These are phyloP conservation scores for Cladosporium cucumerinum DNA, from an alignment of 2,329 filamentous ascomycete species.

Conservation along the genomic window DNA sequence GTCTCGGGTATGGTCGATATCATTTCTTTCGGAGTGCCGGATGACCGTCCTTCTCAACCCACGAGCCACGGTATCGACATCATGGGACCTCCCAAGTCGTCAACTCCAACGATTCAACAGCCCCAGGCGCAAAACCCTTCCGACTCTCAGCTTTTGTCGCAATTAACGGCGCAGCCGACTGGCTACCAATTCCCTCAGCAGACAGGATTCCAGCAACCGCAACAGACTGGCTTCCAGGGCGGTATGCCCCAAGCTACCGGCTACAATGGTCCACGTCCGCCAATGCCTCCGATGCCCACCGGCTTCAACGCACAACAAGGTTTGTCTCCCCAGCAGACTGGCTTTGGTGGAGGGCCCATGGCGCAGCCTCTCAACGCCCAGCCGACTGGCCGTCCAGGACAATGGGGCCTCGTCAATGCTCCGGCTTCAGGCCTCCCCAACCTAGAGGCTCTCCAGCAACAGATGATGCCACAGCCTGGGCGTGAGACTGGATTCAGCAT, in stretches of 20 bases:
- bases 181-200: slow-evolving; percentile 56
- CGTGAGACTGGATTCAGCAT: slow-evolving; percentile 86
- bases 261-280: slow-evolving; percentile 74
- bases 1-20: slow-evolving; percentile 99
- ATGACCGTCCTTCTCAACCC: slow-evolving; percentile 53
- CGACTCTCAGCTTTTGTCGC: slow-evolving; percentile 59
- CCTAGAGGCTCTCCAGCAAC: slow-evolving; percentile 84
- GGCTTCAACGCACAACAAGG: slow-evolving; percentile 60
- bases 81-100: slow-evolving; percentile 47
- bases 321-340: slow-evolving; percentile 60
- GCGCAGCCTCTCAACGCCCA: slow-evolving; percentile 75
- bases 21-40: slow-evolving; percentile 87
- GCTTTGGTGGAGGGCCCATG: slow-evolving; percentile 58
- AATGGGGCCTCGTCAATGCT: slow-evolving; percentile 98
- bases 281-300: slow-evolving; percentile 79
- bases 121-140: slow-evolving; percentile 63
- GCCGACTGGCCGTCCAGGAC: slow-evolving; percentile 85
- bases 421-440: slow-evolving; percentile 87
- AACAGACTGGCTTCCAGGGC: slow-evolving; percentile 50
- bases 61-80: slow-evolving; percentile 69
- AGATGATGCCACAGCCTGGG: slow-evolving; percentile 96
- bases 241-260: slow-evolving; percentile 71
- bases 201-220: slow-evolving; percentile 53
- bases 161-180: slow-evolving; percentile 53
- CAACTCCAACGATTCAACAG: slow-evolving; percentile 46